Evolutionary conservation across 2,329 filamentous ascomycete species (phyloP).

Genomic region (Emydomyces testavorans): DNA sequence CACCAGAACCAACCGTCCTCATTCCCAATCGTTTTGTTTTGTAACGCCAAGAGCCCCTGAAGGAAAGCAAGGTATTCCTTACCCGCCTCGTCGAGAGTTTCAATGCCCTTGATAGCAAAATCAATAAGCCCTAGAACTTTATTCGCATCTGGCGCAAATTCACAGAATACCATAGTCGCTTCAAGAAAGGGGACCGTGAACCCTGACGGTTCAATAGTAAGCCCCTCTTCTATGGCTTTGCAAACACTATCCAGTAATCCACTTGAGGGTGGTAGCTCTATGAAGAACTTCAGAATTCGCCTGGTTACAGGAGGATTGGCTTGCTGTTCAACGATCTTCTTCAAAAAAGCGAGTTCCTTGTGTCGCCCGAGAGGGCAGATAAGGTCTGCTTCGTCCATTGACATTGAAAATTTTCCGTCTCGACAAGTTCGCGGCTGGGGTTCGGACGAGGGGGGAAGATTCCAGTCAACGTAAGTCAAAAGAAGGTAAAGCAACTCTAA

Average conservation of each 20-base stretch:
- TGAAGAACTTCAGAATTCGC: slow-evolving; percentile 46
- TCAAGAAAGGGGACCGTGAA: slow-evolving; percentile 47
- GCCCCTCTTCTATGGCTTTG: slow-evolving; percentile 43
- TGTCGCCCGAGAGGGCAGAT: slow-evolving; percentile 27
- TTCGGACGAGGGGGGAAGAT: slow-evolving; percentile 21
- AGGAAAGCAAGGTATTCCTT: slow-evolving; percentile 43
- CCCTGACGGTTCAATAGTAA: slow-evolving; percentile 41
- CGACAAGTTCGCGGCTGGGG: slow-evolving; percentile 19
- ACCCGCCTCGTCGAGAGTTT: slow-evolving; percentile 40
- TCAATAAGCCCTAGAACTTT: slow-evolving; percentile 31
- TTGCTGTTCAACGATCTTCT: slow-evolving; percentile 54
- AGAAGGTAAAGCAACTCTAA: slow-evolving; percentile 34
- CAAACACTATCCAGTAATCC: slow-evolving; percentile 41
- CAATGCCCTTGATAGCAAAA: slow-evolving; percentile 36
- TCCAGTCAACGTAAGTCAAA: slow-evolving; percentile 31
- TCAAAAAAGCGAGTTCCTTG: slow-evolving; percentile 35
- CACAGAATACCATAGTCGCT: slow-evolving; percentile 46
- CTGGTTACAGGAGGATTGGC: slow-evolving; percentile 44
- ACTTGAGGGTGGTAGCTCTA: slow-evolving; percentile 39
- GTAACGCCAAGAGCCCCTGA: slow-evolving; percentile 33
- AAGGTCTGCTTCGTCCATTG: slow-evolving; percentile 25
- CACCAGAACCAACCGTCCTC: slow-evolving; percentile 27
- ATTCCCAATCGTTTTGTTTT: slow-evolving; percentile 30
- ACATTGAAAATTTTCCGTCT: slow-evolving; percentile 28
- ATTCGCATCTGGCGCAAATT: slow-evolving; percentile 27